Evolutionary conservation across 1,284 basidiomycete genomes (phyloP), one percentile per base, ranked within the genome.

Genomic region (Malassezia vespertilionis): DNA sequence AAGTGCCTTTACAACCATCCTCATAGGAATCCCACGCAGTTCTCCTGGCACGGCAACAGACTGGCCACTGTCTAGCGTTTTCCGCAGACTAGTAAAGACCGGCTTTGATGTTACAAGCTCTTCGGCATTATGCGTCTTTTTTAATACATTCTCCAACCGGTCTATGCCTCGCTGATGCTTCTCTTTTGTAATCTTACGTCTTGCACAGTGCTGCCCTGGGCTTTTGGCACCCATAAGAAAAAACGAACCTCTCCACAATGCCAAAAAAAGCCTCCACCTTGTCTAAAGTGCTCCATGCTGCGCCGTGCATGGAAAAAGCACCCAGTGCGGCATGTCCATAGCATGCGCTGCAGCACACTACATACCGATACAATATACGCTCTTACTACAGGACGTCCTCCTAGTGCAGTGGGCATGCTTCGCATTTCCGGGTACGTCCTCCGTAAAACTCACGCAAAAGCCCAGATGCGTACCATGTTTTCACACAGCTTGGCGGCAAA

Each of bases 341-440:
- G n/a, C n/a, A n/a, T 28, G n/a, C 7, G 12, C 18, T 15, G 21
- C 27, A 21, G 12, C 27, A 30, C 33, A 31, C 24, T 24, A 15
- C 27, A 4, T 3, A 20, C n/a, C 18, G 37, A 39, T 5, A 90
- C 87, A 0, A 86, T 90, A 47, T 90, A 83, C 65, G 87, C 86
- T 0, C 76, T 88, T 11, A 84, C 87, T 0, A 86, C 85, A 0
- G 83, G 85, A 2, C 79, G 80, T 4, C 85, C 84, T 1, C 86
- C 82, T 56, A 84, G 79, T 2, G 87, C 84, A 22, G 77, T 90
- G 14, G 83, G 81, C 1, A 80, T 90, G 34, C 74, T 90, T 37
- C 78, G 86, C 46, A 74, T 90, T 10, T 86, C 85, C 6, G 86
- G 87, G 0, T 83, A 44, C 31, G 46, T 33, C 3, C 2, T 3